Base-by-base conservation (phyloP, 768 basidiomycete genomes). In the Saitozyma podzolica region DNA sequence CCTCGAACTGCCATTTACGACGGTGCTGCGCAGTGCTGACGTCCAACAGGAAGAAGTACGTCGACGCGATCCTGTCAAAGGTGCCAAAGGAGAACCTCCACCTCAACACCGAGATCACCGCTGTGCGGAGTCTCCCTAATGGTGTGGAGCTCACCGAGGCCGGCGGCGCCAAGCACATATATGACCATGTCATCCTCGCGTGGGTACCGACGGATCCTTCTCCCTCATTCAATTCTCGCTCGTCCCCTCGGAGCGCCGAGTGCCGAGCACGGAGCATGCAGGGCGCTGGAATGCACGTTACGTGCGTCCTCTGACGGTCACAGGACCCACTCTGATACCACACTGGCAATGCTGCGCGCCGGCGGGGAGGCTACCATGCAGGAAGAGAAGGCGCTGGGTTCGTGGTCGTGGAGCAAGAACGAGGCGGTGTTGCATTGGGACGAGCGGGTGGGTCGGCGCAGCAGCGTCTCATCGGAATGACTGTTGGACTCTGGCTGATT, bases 111-210 rank as follows among this genome's bases (percentile, higher is more conserved):
- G 84, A 85, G 4, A 82, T 90, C 41, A 70, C 67, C 16, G 80
- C 85, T 4, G 78, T 86, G 40, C 80, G 76, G n/a, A 64, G 63
- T 29, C 13, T 16, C 4, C 40, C 19, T 0, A 48, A 62, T 54
- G 68, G 72, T 11, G 81, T 88, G 8, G 65, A 78, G 8, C 69
- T 89, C 8, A 83, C 78, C 6, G 86, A 87, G 0, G 78, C 77
- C 5, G 73, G 75, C 8, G 87, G 86, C 0, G 74, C 80, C 39
- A 78, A 76, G 19, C 77, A 82, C 37, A 67, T 70, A 1, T 90
- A 85, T 72, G 88, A 90, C 75, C 86, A 86, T 74, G 87, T 91
- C 53, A 87, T 90, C 49, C 73, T 91, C 40, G 87, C 89, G 2
- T 88, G 85, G 62, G 75, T 73, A 2, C 14, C 43, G 3, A 47